Conservation (phyloP, 139 green algal species). For the Chlorella sp. region DNA sequence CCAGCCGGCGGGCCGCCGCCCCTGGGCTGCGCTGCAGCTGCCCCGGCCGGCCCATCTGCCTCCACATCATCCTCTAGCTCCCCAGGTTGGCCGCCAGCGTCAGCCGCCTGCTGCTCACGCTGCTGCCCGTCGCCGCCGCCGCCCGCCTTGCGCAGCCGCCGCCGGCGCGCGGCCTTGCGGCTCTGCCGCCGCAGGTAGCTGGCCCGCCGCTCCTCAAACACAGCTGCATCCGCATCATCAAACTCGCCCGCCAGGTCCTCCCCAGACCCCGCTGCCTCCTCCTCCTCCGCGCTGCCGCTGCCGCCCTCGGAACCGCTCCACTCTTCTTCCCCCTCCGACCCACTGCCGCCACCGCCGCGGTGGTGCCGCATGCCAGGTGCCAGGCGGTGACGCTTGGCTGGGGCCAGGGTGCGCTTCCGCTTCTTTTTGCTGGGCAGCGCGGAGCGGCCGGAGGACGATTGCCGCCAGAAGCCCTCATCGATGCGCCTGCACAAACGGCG, state of each 20-base stretch:
- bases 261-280: constrained; percentile 15
- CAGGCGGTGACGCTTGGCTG: constrained; percentile 17
- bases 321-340: constrained; percentile 5
- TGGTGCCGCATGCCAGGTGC: background rate
- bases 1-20: too few species aligned
- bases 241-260: constrained; percentile 58
- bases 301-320: background rate
- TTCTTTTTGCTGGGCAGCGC: constrained; percentile 9
- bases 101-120: background rate
- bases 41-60: too few species aligned
- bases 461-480: constrained; percentile 59
- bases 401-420: constrained; percentile 46
- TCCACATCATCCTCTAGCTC: background rate
- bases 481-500: constrained; percentile 31
- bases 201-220: constrained; percentile 50
- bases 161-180: background rate
- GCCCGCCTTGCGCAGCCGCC: constrained; percentile 26
- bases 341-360: background rate
- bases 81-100: background rate
- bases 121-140: background rate
- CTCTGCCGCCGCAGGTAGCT: constrained; percentile 15
- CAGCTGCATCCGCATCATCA: constrained; percentile 67
- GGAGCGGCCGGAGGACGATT: constrained; percentile 15
- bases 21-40: too few species aligned
- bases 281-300: constrained; percentile 13